Evolutionary conservation across 2,329 filamentous ascomycete genomes (phyloP).

Genomic region (Aspergillus transmontanensis): DNA sequence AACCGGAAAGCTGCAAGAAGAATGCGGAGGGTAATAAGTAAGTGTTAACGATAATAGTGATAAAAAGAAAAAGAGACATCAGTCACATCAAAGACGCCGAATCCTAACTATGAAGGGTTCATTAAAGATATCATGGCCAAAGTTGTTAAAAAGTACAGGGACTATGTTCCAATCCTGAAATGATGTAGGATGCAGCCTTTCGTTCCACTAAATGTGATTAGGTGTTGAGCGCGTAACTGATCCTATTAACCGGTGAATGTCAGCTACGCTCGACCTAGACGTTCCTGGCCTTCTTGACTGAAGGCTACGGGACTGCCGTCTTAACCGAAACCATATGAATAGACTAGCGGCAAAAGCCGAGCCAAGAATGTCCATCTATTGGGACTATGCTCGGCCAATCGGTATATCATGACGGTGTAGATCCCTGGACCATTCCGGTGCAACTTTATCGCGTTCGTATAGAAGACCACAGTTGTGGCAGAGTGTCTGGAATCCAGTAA

Average conservation of each 20-base stretch:
- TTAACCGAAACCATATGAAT: background rate
- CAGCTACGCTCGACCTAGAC: background rate
- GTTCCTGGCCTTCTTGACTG: background rate
- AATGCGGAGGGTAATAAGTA: conserved; percentile 2
- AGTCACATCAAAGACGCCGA: conserved; percentile 20
- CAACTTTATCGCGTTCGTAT: conserved; percentile 81
- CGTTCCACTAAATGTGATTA: background rate
- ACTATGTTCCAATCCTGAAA: conserved; percentile 17
- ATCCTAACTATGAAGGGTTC: conserved; percentile 23
- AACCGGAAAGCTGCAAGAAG: background rate
- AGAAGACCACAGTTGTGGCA: conserved; percentile 92
- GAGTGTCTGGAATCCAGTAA: conserved; percentile 61
- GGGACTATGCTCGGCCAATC: conserved; percentile 29
- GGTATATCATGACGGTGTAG: conserved; percentile 59
- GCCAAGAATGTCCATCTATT: background rate
- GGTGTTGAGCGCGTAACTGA: conserved; percentile 2
- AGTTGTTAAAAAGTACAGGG: conserved; percentile 21
- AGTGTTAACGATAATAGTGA: background rate
- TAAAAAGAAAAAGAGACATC: conserved; percentile 9
- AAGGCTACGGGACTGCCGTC: background rate
- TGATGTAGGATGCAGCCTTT: conserved; percentile 4
- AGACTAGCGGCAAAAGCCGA: background rate
- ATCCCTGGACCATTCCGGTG: conserved; percentile 75
- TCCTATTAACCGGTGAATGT: background rate
- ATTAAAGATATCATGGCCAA: conserved; percentile 30